Evolutionary conservation across 1,284 basidiomycete species (phyloP), one percentile per base, ranked within the genome.

Genomic region (Erythrobasidium hasegawianum): DNA sequence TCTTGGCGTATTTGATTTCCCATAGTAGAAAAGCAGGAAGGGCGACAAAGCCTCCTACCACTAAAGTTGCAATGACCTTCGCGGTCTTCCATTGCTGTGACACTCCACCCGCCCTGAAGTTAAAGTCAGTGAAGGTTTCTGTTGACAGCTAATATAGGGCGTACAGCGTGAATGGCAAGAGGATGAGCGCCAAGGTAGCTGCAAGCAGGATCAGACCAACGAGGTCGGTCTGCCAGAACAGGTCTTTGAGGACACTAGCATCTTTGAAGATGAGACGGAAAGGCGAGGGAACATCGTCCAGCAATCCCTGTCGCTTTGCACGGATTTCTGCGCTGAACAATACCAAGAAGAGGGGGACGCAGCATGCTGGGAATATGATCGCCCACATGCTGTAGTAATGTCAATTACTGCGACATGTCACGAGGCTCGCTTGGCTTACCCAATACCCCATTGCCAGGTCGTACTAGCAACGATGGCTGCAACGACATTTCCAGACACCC

Each of bases 181-280:
- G 64, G 40, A 67, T 54, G 22, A 57, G 40, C 1, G 56, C 38
- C 38, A 58, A 26, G 2, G 53, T 55, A 1, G 50, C 65, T 2
- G 65, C 65, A 43, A 67, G 50, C 27, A 80, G 71, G 55, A 78
- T 69, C 39, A 79, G 70, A 27, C 79, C 79, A 56, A 78, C 70
- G 20, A 78, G 58, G 68, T 80, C 79, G 13, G 78, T 70, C 65
- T 77, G 75, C 76, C 76, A 78, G 74, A 79, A 80, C 13, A 80
- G 73, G 27, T 76, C 75, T n/a, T 69, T 55, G 64, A 75, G 72
- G 33, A 75, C 61, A 33, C 69, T 40, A 52, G 61, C 64, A 57
- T 64, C 18, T 54, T 73, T 47, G 59, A 71, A 68, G 50, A 57
- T 20, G 33, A 33, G 33, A 47, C 71, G 60, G 54, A 54, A 74